Evolutionary conservation across 2,329 filamentous ascomycete genomes (phyloP), one percentile per base, ranked within the genome.

Genomic region (Dothistroma septosporum): DNA sequence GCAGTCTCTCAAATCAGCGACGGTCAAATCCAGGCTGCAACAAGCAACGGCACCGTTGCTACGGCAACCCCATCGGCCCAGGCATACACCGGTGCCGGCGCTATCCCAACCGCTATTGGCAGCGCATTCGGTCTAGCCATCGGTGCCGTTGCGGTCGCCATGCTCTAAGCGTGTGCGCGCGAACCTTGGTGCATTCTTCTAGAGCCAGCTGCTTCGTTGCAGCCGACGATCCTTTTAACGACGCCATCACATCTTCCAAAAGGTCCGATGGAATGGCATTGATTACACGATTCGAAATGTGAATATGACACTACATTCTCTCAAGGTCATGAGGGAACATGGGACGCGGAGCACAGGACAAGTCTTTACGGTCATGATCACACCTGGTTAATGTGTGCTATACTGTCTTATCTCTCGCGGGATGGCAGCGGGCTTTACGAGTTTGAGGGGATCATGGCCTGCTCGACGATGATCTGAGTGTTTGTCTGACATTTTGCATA

Each of bases 11-110:
- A 73, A 54, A 69, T 69, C 52, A 57, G 61, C 31, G 70, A 73
- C 46, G 70, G 70, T 44, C 80, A 83, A 69, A 73, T 81, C 64
- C 53, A 55, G 32, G 60, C 61, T 4, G 55, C 61, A 19, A 63
- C 68, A 33, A 61, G 53, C 14, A 64, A 67, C 53, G 59, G 50
- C 47, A 59, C 66, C 10, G 47, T 59, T 2, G 53, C 61, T 24
- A 24, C 63, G 24, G 57, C 65, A 53, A 57, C 61, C 16, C 53
- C 66, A 31, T 22, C 62, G 14, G 60, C 63, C 11, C 47, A 60
- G 31, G 31, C 60, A 37, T 73, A 70, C 70, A 74, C 72, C 37
- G 73, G 73, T 53, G 73, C 69, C 48, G 72, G 71, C 31, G 60
- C 64, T 21, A 49, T 66, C n/a, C 64, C 64, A 33, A 61, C 66